Evolutionary conservation across 1,284 basidiomycete species (phyloP), one percentile per base, ranked within the genome.

Genomic region (Malassezia dermatis): DNA sequence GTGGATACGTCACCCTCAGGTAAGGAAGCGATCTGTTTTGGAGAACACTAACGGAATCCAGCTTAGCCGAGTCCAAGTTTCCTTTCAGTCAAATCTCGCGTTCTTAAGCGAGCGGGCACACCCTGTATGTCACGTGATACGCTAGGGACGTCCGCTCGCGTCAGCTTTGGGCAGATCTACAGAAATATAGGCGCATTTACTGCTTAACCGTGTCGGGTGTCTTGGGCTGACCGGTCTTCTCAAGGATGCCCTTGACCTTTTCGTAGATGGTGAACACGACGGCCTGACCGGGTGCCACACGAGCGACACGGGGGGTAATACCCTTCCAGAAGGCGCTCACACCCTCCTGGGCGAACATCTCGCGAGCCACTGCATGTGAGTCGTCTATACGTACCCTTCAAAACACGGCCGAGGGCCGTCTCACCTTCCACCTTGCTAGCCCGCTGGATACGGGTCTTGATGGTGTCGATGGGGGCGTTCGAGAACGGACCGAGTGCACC

Each of bases 401-500:
- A 75, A 67, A 98, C 86, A 19, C 91, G 75, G 26, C 78, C 77
- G 61, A 81, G 65, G 5, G 91, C 87, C 2, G 85, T 84, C 70
- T 85, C 84, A 17, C 88, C 89, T 0, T 84, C 82, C 28, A 80
- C 77, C 47, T 85, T 84, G 4, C 84, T 82, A 0, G 89, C 81
- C 66, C 91, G 90, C 78, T 98, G 93, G 54, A 70, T 74, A 64
- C 70, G 77, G 65, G 90, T 95, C 77, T 96, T 95, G 75, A 95
- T 95, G 2, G 91, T 95, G 78, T 96, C 91, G 60, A 95, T 91
- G 0, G 91, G 91, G 5, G 91, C 91, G 67, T 95, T 95, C 26
- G 89, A 91, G 77, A 95, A 75, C 12, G 91, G 91, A 30, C 91
- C 91, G 83, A 94, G 90, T 4, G 93, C 94, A 57, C 94, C 94